These are phyloP conservation scores for Populus deltoides DNA, from an alignment of 345 rosid genomes.

Conservation along the genomic window DNA sequence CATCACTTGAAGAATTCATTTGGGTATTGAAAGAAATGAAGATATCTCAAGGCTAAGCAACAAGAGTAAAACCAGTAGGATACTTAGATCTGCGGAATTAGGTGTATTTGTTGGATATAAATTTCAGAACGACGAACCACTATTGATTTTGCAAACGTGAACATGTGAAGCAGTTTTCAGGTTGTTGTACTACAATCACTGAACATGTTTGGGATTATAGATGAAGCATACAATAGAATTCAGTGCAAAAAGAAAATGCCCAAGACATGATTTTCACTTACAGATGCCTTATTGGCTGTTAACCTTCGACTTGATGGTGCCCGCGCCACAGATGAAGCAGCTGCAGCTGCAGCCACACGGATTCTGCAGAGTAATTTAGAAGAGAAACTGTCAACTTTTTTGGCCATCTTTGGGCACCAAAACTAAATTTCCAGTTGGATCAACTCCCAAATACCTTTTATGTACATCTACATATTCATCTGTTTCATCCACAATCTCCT, in stretches of 20 bases:
- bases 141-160: not conserved
- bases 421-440: not conserved
- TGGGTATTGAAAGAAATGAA: not conserved
- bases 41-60: not conserved
- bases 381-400: not conserved
- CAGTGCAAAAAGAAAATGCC: not conserved
- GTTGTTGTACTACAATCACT: too few species aligned
- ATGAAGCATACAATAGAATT: not conserved
- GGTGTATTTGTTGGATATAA: not conserved
- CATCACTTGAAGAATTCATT: not conserved
- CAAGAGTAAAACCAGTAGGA: not conserved
- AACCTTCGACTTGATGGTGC: conserved; percentile 79
- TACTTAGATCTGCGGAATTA: not conserved
- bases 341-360: conserved; percentile 97
- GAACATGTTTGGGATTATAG: not conserved
- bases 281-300: conserved; percentile 50
- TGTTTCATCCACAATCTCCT: conserved; percentile 97
- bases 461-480: conserved; percentile 97
- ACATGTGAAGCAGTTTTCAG: not conserved
- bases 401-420: not conserved
- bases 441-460: conserved; percentile 51
- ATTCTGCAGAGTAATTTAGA: conserved; percentile 47
- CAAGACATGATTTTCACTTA: conserved; percentile 29
- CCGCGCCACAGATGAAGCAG: conserved; percentile 85
- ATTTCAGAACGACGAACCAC: not conserved